Percentiles rank a stretch among this genome's conserved stretches.
These are phyloP conservation scores for Marvania coccoides DNA, from an alignment of 139 green algal genomes.

Conservation along the genomic window DNA sequence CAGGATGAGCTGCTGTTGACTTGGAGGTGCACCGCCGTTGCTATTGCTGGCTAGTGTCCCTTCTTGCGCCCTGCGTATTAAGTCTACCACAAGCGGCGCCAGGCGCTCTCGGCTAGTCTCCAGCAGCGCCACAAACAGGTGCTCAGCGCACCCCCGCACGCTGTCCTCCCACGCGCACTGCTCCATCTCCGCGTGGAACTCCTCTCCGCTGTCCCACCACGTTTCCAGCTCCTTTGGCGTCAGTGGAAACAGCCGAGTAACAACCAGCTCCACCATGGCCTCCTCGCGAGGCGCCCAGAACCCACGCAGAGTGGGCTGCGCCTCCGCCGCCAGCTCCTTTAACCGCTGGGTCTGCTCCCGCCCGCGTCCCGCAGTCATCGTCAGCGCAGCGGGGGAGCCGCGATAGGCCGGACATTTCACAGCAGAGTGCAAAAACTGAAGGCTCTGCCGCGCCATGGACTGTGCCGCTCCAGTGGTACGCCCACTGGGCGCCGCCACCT, in stretches of 20 bases:
- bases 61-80: conserved; percentile 27
- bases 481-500: conserved; percentile 1
- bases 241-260: conserved; percentile 44
- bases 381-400: conserved; percentile 13
- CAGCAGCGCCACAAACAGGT: conserved; percentile 51
- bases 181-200: conserved; percentile 59
- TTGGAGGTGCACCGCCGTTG: conserved; percentile 17
- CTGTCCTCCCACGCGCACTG: conserved; percentile 49
- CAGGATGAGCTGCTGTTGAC: conserved; percentile 34
- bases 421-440: conserved; percentile 51
- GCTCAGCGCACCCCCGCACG: conserved; percentile 59
- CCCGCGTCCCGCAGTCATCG: conserved; percentile 4
- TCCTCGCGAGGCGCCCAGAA: conserved; percentile 32
- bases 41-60: not conserved
- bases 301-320: conserved; percentile 8
- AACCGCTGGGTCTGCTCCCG: conserved; percentile 8
- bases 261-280: conserved; percentile 25
- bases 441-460: conserved; percentile 36
- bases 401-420: conserved; percentile 38
- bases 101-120: conserved; percentile 44
- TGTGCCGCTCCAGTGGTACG: not conserved
- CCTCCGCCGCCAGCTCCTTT: conserved; percentile 28
- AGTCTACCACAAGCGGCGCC: conserved; percentile 44
- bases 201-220: conserved; percentile 56
- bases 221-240: conserved; percentile 58